A percentile compares a stretch with the other conserved stretches of the same genome.
These are phyloP conservation scores for Persicaria maculosa DNA, from an alignment of 148 eudicot genomes.

Conservation along the genomic window DNA sequence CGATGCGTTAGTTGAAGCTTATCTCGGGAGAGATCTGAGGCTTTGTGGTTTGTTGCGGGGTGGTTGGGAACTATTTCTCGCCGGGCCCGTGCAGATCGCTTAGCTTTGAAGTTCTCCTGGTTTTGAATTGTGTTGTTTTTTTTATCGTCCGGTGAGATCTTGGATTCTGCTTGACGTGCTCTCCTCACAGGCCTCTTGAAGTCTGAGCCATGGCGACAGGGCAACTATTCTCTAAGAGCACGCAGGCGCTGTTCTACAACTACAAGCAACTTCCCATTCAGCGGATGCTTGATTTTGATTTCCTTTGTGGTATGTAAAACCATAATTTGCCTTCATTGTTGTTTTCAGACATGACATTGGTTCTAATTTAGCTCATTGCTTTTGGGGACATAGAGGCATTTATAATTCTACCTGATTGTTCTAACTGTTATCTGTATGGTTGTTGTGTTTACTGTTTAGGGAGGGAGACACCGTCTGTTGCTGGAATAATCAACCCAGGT, in stretches of 20 bases:
- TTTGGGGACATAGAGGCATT: too few relatives aligned
- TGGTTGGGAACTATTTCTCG: not conserved
- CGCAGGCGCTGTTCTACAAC: constrained; percentile 94
- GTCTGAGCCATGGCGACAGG: constrained; percentile 78
- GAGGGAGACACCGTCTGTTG: constrained; percentile 98
- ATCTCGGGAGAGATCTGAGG: not conserved
- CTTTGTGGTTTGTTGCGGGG: not conserved
- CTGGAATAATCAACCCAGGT: constrained; percentile 95
- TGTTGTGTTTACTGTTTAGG: constrained; percentile 29
- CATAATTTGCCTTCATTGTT: not conserved
- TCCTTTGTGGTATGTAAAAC: constrained; percentile 69
- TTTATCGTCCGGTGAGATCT: not conserved
- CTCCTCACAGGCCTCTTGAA: constrained; percentile 26
- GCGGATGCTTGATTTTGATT: constrained; percentile 99
- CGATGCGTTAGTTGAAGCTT: not conserved
- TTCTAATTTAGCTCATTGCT: too few relatives aligned
- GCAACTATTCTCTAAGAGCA: constrained; percentile 84
- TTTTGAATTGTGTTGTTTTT: not conserved
- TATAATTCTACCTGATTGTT: not conserved
- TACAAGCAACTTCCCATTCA: constrained; percentile 96
- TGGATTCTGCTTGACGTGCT: not conserved
- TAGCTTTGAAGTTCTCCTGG: not conserved
- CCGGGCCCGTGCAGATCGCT: not conserved
- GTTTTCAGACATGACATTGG: too few relatives aligned
- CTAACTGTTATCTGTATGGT: not conserved